A percentile compares a stretch with the other conserved stretches of the same genome.
phyloP scores from a whole-genome alignment of 1,284 basidiomycete species.

The Boletellus deceptivus region DNA sequence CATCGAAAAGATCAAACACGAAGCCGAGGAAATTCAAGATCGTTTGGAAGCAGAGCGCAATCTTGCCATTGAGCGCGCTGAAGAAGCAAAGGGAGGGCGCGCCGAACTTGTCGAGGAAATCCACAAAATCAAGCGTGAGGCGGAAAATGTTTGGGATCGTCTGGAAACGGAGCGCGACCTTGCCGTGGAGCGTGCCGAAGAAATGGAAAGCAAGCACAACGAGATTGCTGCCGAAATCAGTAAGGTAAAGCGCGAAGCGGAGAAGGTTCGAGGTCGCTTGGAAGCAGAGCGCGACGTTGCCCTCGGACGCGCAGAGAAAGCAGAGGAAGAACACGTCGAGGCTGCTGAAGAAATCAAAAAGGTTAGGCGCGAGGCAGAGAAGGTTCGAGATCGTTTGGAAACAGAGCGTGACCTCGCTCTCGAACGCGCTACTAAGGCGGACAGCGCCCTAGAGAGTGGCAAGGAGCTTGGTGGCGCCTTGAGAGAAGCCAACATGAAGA shows the following conservation, averaged over 20 bases:
- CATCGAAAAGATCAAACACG: conserved; percentile 40
- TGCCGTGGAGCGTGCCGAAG: conserved; percentile 39
- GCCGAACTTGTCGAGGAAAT: conserved; percentile 41
- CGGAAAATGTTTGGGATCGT: conserved; percentile 44
- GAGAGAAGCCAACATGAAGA: conserved; percentile 59
- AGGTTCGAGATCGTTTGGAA: conserved; percentile 41
- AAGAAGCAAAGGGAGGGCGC: conserved; percentile 21
- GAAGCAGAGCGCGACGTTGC: conserved; percentile 54
- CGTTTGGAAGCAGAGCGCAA: conserved; percentile 33
- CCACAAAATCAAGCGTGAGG: conserved; percentile 42
- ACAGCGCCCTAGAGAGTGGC: conserved; percentile 54
- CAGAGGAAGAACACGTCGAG: conserved; percentile 45
- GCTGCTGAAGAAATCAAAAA: conserved; percentile 41
- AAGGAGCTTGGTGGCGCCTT: conserved; percentile 65
- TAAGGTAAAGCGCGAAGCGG: conserved; percentile 45
- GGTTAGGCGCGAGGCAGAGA: conserved; percentile 47
- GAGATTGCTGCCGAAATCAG: conserved; percentile 39
- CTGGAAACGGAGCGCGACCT: conserved; percentile 52
- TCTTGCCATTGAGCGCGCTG: not conserved
- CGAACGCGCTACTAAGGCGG: conserved; percentile 60
- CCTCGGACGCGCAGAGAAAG: conserved; percentile 37
- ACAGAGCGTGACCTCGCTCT: conserved; percentile 54
- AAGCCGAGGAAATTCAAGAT: conserved; percentile 44
- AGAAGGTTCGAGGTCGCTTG: conserved; percentile 42
- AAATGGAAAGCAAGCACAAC: conserved; percentile 47